Evolutionary conservation across 352 stramenopile species (phyloP).

Genomic region (Pilasporangium apinafurcum): DNA sequence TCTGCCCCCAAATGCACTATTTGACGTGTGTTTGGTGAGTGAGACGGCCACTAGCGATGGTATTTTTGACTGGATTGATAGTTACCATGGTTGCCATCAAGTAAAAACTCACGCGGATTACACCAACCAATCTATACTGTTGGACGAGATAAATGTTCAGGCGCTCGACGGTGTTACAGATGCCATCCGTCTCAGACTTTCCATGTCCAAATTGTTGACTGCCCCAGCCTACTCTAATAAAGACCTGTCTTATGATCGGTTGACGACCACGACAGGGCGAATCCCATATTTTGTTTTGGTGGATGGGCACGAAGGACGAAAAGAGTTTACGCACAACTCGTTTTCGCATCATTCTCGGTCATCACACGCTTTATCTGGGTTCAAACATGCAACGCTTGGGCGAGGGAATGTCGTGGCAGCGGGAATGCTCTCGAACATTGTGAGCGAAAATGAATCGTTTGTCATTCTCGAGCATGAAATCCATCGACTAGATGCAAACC

Average conservation of each 20-base stretch:
- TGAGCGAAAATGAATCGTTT: conserved; percentile 38
- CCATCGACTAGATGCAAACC: conserved; percentile 28
- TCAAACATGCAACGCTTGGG: conserved; percentile 23
- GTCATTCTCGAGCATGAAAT: conserved; percentile 32
- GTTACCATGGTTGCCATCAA: conserved; percentile 24
- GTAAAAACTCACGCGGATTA: conserved; percentile 72
- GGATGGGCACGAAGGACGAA: conserved; percentile 32
- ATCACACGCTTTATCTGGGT: conserved; percentile 9
- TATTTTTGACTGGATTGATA: conserved; percentile 47
- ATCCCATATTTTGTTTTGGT: conserved; percentile 62
- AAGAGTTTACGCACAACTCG: conserved; percentile 26
- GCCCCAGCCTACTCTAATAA: conserved; percentile 4
- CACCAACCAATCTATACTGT: conserved; percentile 57
- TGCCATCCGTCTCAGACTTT: conserved; percentile 34
- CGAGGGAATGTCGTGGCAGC: conserved; percentile 32
- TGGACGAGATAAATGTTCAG: conserved; percentile 42
- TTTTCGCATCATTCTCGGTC: conserved; percentile 17
- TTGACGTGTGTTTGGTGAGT: conserved; percentile 68
- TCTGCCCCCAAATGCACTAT: conserved; percentile 51
- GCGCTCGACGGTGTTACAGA: conserved; percentile 36
- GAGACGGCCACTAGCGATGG: conserved; percentile 65
- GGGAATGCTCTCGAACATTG: conserved; percentile 31
- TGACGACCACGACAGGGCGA: conserved; percentile 18
- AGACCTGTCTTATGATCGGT: conserved; percentile 8
- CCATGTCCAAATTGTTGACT: conserved; percentile 45